Evolutionary conservation across 305 asterid genomes (phyloP).

Genomic region (Fraxinus floribunda): DNA sequence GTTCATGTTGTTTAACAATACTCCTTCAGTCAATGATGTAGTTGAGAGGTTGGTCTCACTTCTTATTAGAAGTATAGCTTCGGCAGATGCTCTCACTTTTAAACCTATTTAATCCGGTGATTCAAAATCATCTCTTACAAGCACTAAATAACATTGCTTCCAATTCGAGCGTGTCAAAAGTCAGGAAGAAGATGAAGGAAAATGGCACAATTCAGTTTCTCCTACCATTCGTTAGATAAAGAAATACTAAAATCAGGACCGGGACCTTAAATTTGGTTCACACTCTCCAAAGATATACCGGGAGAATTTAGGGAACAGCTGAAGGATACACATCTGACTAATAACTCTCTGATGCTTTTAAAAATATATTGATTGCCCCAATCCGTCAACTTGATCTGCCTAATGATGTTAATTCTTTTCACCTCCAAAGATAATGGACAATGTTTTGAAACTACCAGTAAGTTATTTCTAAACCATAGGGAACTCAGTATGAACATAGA

Average conservation of each 20-base stretch:
- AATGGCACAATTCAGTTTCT: constrained; percentile 67
- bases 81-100: constrained; percentile 90
- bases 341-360: too few relatives aligned
- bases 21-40: too few relatives aligned
- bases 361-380: too few relatives aligned
- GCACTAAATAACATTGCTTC: constrained; percentile 67
- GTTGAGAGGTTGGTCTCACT: too few relatives aligned
- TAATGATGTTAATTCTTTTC: too few relatives aligned
- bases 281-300: constrained; percentile 44
- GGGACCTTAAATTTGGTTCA: constrained; percentile 52
- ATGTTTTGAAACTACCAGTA: too few relatives aligned
- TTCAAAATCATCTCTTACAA: constrained; percentile 64
- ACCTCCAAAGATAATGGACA: too few relatives aligned
- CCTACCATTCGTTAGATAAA: constrained; percentile 53
- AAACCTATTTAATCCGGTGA: constrained; percentile 64
- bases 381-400: too few relatives aligned
- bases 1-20: too few relatives aligned
- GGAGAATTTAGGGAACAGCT: constrained; percentile 55
- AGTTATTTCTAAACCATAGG: too few relatives aligned
- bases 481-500: background rate
- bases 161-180: constrained; percentile 46
- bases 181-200: constrained; percentile 66
- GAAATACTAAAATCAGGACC: constrained; percentile 38
- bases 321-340: constrained; percentile 41
- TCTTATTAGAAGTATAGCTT: too few relatives aligned